Evolutionary conservation across 306 rosid genomes (phyloP).

Genomic region (Begonia masoniana): DNA sequence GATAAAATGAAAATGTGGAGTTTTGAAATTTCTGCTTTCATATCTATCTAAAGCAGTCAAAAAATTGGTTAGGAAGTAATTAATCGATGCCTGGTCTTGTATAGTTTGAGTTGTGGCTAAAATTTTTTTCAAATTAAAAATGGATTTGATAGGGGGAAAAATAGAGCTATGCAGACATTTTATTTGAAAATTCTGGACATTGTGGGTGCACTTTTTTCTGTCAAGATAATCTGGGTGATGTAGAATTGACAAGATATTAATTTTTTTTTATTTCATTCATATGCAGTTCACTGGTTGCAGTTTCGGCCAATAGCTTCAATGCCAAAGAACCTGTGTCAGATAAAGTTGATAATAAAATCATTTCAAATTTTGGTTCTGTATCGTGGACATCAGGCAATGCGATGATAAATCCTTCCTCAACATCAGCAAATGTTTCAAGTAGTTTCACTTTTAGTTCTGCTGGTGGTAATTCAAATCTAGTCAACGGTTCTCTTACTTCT

Average conservation of each 20-base stretch:
- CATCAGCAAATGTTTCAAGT: slow-evolving; percentile 23
- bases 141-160: too few species aligned
- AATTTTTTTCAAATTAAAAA: too few species aligned
- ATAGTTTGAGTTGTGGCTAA: too few species aligned
- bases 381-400: slow-evolving; percentile 25
- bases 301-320: slow-evolving; percentile 16
- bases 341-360: slow-evolving; percentile 21
- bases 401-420: slow-evolving; percentile 18
- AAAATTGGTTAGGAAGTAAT: too few species aligned
- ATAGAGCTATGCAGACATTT: too few species aligned
- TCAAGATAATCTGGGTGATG: too few species aligned
- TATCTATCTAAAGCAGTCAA: too few species aligned
- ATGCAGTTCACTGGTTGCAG: slow-evolving; percentile 32
- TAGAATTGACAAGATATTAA: background rate
- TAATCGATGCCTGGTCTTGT: too few species aligned
- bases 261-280: slow-evolving; percentile 12
- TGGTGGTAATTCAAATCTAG: slow-evolving; percentile 26
- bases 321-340: slow-evolving; percentile 21
- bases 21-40: too few species aligned
- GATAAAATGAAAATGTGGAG: too few species aligned
- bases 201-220: too few species aligned
- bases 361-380: slow-evolving; percentile 19
- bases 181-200: too few species aligned
- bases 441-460: slow-evolving; percentile 18
- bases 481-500: slow-evolving; percentile 33